Percentiles rank a stretch among this genome's conserved stretches.
Evolutionary conservation across 2,329 filamentous ascomycete genomes (phyloP).

Genomic region (Exophiala xenobiotica): DNA sequence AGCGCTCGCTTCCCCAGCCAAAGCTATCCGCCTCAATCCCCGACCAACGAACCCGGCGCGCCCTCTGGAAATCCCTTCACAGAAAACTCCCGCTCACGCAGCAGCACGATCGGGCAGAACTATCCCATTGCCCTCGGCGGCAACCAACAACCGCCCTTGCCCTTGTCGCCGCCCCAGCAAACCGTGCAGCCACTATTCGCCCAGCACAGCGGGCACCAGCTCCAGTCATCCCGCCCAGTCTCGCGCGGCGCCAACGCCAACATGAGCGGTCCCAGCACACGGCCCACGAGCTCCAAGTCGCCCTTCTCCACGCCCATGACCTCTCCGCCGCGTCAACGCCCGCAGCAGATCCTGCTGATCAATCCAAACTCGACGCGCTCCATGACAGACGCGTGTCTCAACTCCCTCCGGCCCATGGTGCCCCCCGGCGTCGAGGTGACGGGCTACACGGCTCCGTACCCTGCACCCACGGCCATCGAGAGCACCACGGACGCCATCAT

Average conservation of each 20-base stretch:
- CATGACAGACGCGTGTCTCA: conserved; percentile 51
- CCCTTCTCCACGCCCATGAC: conserved; percentile 29
- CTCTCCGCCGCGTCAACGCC: conserved; percentile 25
- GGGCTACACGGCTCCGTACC: conserved; percentile 52
- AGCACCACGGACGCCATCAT: conserved; percentile 51
- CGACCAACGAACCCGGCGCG: conserved; percentile 14
- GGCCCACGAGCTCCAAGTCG: conserved; percentile 23
- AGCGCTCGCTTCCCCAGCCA: conserved; percentile 27
- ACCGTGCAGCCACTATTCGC: conserved; percentile 26
- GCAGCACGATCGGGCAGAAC: conserved; percentile 29
- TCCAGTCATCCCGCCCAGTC: conserved; percentile 24
- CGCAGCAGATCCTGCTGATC: conserved; percentile 44
- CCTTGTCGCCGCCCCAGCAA: conserved; percentile 20
- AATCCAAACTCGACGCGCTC: conserved; percentile 50
- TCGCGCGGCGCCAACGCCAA: conserved; percentile 18
- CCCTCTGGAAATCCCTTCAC: conserved; percentile 16
- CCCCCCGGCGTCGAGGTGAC: conserved; percentile 49
- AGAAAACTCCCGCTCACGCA: conserved; percentile 26
- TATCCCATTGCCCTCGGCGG: conserved; percentile 21
- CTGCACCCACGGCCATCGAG: conserved; percentile 54
- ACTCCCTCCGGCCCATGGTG: conserved; percentile 44
- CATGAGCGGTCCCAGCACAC: conserved; percentile 18
- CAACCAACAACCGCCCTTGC: conserved; percentile 19
- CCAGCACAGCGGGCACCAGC: conserved; percentile 25
- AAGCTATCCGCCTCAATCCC: conserved; percentile 21